Evolutionary conservation across 345 rosid species (phyloP), one percentile per base, ranked within the genome.

Genomic region (Salix brachista): DNA sequence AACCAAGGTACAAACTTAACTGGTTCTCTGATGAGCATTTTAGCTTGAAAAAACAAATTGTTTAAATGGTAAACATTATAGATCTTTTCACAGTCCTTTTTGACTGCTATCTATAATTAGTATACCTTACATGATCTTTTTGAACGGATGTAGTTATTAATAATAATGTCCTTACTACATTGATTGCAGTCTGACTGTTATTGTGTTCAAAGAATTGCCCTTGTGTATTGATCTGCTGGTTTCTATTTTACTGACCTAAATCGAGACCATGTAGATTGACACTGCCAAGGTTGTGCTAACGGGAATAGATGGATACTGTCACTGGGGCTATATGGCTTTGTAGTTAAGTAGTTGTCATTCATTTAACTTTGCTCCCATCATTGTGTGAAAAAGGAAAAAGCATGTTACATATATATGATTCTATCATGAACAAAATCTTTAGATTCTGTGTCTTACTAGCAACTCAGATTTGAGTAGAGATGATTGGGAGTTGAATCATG

Each of bases 1-100:
- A 32, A 32, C 93, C 75, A 93, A 88, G 94, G 99, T 95, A 88
- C 58, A 46, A 74, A 60, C 46, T 72, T 70, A 44, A 67, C 32
- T 80, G 64, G 42, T 50, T 71, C 44, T 67, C 56, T 60, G n/a
- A 73, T 58, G 74, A 69, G 62, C 70, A 42, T 74, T 74, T 50
- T 71, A 26, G 32, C 37, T 50, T 67, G 70, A 39, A 44, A 34
- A 52, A 19, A 37, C 66, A 67, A n/a, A 21, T 18, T 64, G 46
- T 12, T 50, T 34, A n/a, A 25, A 67, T 7, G 56, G 12, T 77
- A 69, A 66, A 42, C 46, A 10, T 11, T 42, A 42, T 11, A 42
- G 46, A 42, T 42, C 12, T 42, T 42, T 46, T 46, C 18, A 4
- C 36, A 3, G 17, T 46, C 6, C 18, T 46, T 46, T 46, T 46